A percentile compares a stretch with the other conserved stretches of the same genome.
These are phyloP conservation scores for Penicillium palitans DNA, from an alignment of 2,329 filamentous ascomycete genomes.

Conservation along the genomic window DNA sequence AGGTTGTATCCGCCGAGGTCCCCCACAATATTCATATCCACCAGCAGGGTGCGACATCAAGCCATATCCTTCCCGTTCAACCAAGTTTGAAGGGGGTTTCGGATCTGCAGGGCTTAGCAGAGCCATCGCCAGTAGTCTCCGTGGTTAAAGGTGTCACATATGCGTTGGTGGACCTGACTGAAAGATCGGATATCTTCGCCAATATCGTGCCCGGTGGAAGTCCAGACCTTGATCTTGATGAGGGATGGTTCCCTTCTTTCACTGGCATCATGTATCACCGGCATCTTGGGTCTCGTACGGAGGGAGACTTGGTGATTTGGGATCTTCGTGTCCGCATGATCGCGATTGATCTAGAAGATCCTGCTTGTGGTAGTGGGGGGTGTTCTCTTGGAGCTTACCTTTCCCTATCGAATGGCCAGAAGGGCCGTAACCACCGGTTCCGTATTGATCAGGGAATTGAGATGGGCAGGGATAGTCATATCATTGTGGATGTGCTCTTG, in stretches of 20 bases:
- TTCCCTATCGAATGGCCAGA: constrained; percentile 39
- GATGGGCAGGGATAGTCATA: constrained; percentile 29
- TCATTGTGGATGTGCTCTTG: constrained; percentile 23
- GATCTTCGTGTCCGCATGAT: constrained; percentile 34
- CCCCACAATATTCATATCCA: constrained; percentile 68
- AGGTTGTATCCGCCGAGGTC: constrained; percentile 60
- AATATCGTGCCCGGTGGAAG: constrained; percentile 21
- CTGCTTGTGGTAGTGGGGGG: constrained; percentile 63
- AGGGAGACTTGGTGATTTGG: constrained; percentile 21
- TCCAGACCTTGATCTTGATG: constrained; percentile 28
- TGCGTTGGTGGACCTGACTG: constrained; percentile 29
- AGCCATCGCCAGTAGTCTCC: constrained; percentile 54
- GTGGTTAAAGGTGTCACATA: constrained; percentile 70
- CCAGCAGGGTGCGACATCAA: constrained; percentile 27
- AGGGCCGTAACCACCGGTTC: constrained; percentile 46
- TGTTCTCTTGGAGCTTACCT: constrained; percentile 55
- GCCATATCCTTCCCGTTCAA: constrained; percentile 18
- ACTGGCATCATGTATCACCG: constrained; percentile 33
- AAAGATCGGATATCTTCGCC: constrained; percentile 22
- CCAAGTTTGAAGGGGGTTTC: background rate
- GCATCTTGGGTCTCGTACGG: constrained; percentile 11
- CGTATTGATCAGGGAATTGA: constrained; percentile 52
- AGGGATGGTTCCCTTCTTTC: constrained; percentile 31
- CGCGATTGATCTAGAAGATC: constrained; percentile 54
- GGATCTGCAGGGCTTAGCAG: constrained; percentile 8